A percentile compares a stretch with the other conserved stretches of the same genome.
Evolutionary conservation across 2,329 filamentous ascomycete genomes (phyloP).

Genomic region (Kalmusia sp.): DNA sequence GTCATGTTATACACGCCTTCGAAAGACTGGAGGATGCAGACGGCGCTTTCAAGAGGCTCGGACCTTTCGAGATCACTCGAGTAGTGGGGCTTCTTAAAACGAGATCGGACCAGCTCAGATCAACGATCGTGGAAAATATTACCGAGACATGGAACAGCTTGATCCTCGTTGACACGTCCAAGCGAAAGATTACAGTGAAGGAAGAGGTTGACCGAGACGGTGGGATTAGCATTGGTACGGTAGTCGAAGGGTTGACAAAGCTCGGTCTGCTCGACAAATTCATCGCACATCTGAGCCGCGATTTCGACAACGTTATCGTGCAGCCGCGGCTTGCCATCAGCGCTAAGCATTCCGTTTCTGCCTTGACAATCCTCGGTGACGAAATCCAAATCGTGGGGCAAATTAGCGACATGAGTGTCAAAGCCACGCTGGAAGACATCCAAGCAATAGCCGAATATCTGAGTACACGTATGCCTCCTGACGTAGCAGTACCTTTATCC

Average conservation of each 20-base stretch:
- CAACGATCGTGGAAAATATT: conserved; percentile 70
- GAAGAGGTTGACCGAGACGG: conserved; percentile 51
- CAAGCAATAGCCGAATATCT: conserved; percentile 58
- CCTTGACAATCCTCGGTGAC: conserved; percentile 43
- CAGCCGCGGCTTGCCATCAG: conserved; percentile 60
- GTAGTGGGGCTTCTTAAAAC: conserved; percentile 70
- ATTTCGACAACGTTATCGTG: conserved; percentile 68
- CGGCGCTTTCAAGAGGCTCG: conserved; percentile 64
- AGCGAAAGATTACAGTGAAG: conserved; percentile 63
- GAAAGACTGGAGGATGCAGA: conserved; percentile 58
- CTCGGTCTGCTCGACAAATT: conserved; percentile 57
- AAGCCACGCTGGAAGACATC: conserved; percentile 38
- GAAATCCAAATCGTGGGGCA: conserved; percentile 39
- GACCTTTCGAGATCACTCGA: conserved; percentile 67
- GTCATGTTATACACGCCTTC: conserved; percentile 56
- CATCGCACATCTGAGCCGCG: conserved; percentile 66
- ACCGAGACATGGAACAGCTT: conserved; percentile 74
- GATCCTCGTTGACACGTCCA: conserved; percentile 66
- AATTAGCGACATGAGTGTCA: conserved; percentile 36
- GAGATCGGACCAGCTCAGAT: conserved; percentile 70
- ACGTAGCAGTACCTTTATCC: conserved; percentile 64
- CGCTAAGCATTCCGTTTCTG: conserved; percentile 43
- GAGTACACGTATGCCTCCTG: conserved; percentile 56
- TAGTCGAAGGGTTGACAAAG: conserved; percentile 44
- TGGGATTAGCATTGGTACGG: conserved; percentile 38